Percentiles rank a stretch among this genome's conserved stretches.
Conservation (phyloP, 495 filamentous ascomycete species). For the Penicillium simplicissimum region DNA sequence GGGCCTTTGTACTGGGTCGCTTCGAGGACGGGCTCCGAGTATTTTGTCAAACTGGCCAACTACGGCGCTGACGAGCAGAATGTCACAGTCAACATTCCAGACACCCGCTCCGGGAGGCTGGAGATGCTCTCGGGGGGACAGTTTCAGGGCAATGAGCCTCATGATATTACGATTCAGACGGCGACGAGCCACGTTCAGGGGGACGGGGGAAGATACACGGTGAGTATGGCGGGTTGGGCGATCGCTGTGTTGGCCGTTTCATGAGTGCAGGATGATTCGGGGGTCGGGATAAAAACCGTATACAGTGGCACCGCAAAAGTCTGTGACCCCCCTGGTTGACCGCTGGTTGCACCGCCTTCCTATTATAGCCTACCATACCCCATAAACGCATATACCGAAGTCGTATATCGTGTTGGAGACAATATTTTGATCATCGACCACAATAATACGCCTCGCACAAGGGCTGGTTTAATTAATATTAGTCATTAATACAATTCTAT, state of each 20-base stretch:
- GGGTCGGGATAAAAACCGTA: no score
- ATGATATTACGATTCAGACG: constrained; percentile 24
- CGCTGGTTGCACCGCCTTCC: no score
- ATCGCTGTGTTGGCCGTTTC: constrained; percentile 32
- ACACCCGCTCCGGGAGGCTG: constrained; percentile 27
- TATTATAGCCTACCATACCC: no score
- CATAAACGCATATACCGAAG: no score
- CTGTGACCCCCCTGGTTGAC: no score
- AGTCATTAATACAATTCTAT: no score
- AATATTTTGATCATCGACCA: no score
- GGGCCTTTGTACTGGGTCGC: constrained; percentile 63
- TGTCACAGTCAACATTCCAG: constrained; percentile 28
- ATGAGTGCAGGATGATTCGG: not conserved
- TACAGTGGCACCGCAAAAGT: no score
- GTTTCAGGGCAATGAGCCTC: constrained; percentile 26
- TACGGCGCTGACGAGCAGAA: constrained; percentile 27
- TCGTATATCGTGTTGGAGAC: no score
- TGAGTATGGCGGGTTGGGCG: constrained; percentile 32
- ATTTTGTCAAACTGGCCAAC: constrained; percentile 39
- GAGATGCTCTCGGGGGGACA: constrained; percentile 30
- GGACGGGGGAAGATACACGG: constrained; percentile 23
- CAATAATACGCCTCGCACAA: no score
- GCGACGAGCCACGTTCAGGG: constrained; percentile 10
- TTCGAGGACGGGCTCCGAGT: constrained; percentile 35
- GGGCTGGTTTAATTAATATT: no score